Evolutionary conservation across 495 filamentous ascomycete genomes (phyloP).

Genomic region (Hypoxylon subgilvum): DNA sequence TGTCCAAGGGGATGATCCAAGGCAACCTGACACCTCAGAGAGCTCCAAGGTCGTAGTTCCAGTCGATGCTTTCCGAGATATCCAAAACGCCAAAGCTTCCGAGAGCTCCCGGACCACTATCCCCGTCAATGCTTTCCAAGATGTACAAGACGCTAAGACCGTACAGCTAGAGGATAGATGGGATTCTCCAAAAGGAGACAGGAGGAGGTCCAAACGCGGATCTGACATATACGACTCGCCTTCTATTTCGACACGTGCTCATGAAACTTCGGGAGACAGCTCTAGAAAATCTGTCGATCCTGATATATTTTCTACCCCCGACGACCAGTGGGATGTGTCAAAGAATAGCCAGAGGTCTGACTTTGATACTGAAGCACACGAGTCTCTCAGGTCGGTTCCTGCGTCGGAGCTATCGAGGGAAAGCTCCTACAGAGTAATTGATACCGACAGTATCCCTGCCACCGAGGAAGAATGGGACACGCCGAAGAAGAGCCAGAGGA

Average conservation of each 20-base stretch:
- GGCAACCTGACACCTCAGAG: constrained; percentile 25
- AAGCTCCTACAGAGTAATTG: constrained; percentile 37
- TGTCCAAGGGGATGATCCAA: constrained; percentile 32
- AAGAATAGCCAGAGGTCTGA: constrained; percentile 11
- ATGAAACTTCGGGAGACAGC: not conserved
- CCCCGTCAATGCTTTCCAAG: constrained; percentile 40
- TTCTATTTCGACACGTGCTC: constrained; percentile 1
- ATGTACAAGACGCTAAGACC: constrained; percentile 21
- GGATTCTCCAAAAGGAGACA: constrained; percentile 30
- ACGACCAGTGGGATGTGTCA: constrained; percentile 6
- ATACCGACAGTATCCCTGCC: constrained; percentile 29
- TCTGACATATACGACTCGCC: constrained; percentile 2
- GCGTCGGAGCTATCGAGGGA: constrained; percentile 40
- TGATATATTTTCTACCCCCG: constrained; percentile 3
- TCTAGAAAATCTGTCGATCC: not conserved
- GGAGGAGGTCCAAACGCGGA: constrained; percentile 37
- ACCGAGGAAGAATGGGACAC: constrained; percentile 43
- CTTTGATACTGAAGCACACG: constrained; percentile 37
- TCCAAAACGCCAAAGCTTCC: constrained; percentile 16
- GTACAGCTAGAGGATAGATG: constrained; percentile 28
- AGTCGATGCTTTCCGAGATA: constrained; percentile 43
- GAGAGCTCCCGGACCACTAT: constrained; percentile 19
- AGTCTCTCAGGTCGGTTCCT: constrained; percentile 30
- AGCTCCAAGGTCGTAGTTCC: constrained; percentile 29
- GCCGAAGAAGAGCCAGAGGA: constrained; percentile 39